phyloP scores from a whole-genome alignment of 768 basidiomycete genomes.

The Rhodotorula babjevae region DNA sequence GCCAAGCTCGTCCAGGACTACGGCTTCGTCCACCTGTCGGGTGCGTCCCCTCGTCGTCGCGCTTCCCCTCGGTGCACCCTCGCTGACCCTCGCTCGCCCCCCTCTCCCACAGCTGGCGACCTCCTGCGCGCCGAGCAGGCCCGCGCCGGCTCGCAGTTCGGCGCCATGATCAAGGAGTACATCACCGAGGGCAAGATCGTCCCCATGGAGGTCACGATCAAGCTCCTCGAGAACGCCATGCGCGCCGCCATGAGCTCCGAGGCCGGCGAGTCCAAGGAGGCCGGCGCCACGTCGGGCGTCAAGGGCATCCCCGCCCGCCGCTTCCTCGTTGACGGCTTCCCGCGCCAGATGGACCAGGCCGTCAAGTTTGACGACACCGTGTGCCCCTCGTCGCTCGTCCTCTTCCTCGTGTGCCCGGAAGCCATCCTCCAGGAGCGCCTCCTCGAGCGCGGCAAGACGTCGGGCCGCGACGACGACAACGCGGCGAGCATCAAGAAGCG shows the following conservation, averaged over 20 bases:
- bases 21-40: constrained; percentile 86
- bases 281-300: constrained; percentile 49
- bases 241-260: constrained; percentile 46
- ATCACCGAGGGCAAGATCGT: constrained; percentile 91
- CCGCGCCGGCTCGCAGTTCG: constrained; percentile 58
- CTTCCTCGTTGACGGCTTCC: constrained; percentile 96
- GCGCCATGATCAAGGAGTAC: constrained; percentile 74
- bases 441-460: constrained; percentile 84
- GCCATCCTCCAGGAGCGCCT: constrained; percentile 80
- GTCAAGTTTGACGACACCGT: constrained; percentile 81
- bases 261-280: constrained; percentile 57
- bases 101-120: constrained; percentile 69
- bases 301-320: constrained; percentile 53
- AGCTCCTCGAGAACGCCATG: constrained; percentile 93
- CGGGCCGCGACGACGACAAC: constrained; percentile 94
- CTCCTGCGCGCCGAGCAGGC: constrained; percentile 89
- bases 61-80: constrained; percentile 5
- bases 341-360: constrained; percentile 98
- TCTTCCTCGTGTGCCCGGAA: constrained; percentile 84
- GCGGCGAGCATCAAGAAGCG: constrained; percentile 89
- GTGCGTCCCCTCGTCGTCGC: constrained; percentile 53
- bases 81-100: background rate
- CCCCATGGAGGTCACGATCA: constrained; percentile 93
- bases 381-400: constrained; percentile 68
- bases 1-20: constrained; percentile 74